A percentile compares a stretch with the other conserved stretches of the same genome.
Evolutionary conservation across 208 protist genomes (phyloP).

Genomic region (Trypanosoma rangeli): DNA sequence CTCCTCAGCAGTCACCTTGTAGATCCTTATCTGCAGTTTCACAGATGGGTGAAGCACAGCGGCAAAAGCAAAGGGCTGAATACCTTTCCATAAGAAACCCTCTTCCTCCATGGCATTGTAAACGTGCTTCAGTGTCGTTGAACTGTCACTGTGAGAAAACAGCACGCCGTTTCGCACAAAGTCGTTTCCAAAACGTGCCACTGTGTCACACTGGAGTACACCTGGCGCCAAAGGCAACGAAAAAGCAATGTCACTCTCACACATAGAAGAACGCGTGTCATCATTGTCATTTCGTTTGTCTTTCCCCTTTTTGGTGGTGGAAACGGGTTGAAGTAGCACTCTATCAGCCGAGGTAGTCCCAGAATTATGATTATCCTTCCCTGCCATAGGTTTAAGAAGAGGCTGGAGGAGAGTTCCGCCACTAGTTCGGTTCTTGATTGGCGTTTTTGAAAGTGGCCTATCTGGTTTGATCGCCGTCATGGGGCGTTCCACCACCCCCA

Average conservation of each 20-base stretch:
- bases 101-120: conserved; percentile 75
- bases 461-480: conserved; percentile 10
- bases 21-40: conserved; percentile 84
- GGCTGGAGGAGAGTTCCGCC: conserved; percentile 5
- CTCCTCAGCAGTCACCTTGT: conserved; percentile 54
- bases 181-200: conserved; percentile 74
- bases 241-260: not conserved
- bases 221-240: conserved; percentile 29
- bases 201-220: conserved; percentile 46
- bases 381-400: conserved; percentile 24
- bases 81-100: conserved; percentile 71
- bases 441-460: not conserved
- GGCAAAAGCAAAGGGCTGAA: conserved; percentile 77
- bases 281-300: not conserved
- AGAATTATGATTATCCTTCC: not conserved
- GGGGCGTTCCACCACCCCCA: conserved; percentile 55
- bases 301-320: conserved; percentile 12
- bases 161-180: conserved; percentile 81
- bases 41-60: conserved; percentile 67
- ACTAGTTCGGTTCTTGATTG: not conserved
- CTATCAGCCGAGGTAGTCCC: not conserved
- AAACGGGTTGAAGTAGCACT: conserved; percentile 14
- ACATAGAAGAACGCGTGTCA: not conserved
- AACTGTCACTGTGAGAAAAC: conserved; percentile 40
- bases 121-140: conserved; percentile 44